Conservation (phyloP, 805 yeast genomes). For the Ogataea wickerhamii region DNA sequence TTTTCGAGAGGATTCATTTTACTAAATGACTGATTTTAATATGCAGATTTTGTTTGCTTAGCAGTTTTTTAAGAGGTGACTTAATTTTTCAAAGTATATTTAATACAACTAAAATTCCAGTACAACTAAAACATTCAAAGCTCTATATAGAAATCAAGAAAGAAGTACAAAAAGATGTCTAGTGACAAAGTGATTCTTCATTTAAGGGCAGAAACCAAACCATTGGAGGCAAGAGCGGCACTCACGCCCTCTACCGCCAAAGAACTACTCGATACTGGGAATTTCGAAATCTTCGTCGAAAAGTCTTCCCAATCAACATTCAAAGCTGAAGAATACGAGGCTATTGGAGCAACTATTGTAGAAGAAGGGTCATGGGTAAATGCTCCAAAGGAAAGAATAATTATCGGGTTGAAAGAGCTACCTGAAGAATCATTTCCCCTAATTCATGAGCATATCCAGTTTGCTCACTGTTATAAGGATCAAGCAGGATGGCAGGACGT, state of each 20-base stretch:
- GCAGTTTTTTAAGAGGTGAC: no score
- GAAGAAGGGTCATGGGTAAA: conserved; percentile 90
- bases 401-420: conserved; percentile 91
- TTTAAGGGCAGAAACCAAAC: conserved; percentile 95
- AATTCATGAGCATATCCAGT: conserved; percentile 93
- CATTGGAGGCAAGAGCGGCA: conserved; percentile 96
- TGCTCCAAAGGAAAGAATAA: conserved; percentile 88
- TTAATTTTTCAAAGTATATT: no score
- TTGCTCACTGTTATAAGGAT: conserved; percentile 97
- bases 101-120: no score
- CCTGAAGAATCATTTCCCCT: conserved; percentile 93
- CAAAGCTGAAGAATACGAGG: conserved; percentile 66
- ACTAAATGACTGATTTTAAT: no score
- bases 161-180: no score
- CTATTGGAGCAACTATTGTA: conserved; percentile 82
- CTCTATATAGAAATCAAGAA: no score
- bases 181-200: conserved; percentile 59
- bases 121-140: no score
- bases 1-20: no score
- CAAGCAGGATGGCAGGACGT: conserved; percentile 98
- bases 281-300: conserved; percentile 82
- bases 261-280: conserved; percentile 75
- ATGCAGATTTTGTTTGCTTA: no score
- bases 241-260: conserved; percentile 90
- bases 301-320: conserved; percentile 83